phyloP scores from a whole-genome alignment of 2,329 filamentous ascomycete genomes.

The Pseudohalonectria lignicola region DNA sequence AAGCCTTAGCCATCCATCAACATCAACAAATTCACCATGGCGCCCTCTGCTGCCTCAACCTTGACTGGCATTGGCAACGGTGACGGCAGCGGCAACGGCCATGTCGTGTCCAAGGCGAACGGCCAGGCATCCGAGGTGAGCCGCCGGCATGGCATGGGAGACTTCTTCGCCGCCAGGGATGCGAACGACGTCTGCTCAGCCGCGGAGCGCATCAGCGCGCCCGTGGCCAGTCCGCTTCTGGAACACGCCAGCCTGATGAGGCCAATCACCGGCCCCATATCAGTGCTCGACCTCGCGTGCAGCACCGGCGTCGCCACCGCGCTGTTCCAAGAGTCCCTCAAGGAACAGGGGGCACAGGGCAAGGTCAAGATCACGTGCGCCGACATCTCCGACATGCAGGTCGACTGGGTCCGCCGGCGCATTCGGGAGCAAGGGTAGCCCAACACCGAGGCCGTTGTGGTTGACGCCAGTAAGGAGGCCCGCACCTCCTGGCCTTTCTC shows the following conservation, averaged over 20 bases:
- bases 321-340: background rate
- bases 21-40: no score
- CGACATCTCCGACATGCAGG: background rate
- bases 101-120: background rate
- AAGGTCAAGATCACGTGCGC: background rate
- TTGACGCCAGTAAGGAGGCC: background rate
- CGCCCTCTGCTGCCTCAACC: no score
- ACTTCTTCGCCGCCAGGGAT: background rate
- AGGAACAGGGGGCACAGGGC: background rate
- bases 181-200: slow-evolving; percentile 1
- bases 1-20: no score
- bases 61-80: no score
- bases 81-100: background rate
- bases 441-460: background rate
- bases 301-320: background rate
- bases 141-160: background rate
- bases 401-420: background rate
- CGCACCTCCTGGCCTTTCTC: background rate
- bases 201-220: background rate
- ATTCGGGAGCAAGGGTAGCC: background rate
- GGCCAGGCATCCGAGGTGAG: background rate
- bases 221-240: background rate
- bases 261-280: background rate
- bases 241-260: background rate
- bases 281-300: background rate